A percentile compares a stretch with the other conserved stretches of the same genome.
Conservation (phyloP, 805 yeast genomes). For the Wickerhamiella sorbophila region DNA sequence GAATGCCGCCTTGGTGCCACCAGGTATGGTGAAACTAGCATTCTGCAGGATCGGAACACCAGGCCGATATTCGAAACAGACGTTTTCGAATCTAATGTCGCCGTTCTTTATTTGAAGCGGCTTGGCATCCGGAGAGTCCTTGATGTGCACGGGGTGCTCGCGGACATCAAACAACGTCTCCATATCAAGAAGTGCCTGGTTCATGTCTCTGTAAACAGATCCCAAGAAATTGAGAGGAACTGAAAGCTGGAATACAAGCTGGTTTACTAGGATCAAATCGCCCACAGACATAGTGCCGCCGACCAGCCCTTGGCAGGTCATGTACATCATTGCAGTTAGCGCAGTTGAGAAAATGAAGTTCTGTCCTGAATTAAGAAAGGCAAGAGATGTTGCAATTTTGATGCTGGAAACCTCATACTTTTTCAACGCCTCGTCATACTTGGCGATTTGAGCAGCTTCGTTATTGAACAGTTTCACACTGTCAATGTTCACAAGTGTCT, state of each 20-base stretch:
- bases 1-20: conserved; percentile 81
- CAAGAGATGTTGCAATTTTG: conserved; percentile 64
- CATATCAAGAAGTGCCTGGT: conserved; percentile 90
- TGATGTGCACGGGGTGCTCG: conserved; percentile 51
- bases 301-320: conserved; percentile 93
- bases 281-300: conserved; percentile 77
- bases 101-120: conserved; percentile 51
- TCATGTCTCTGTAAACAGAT: conserved; percentile 85
- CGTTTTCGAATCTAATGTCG: conserved; percentile 79
- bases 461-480: conserved; percentile 91
- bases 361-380: conserved; percentile 65
- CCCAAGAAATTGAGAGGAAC: conserved; percentile 93
- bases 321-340: conserved; percentile 90
- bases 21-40: conserved; percentile 74
- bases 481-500: conserved; percentile 86
- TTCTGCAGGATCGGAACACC: conserved; percentile 73
- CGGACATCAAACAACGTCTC: conserved; percentile 83
- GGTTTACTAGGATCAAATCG: conserved; percentile 87
- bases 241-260: conserved; percentile 86
- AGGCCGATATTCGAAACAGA: conserved; percentile 81
- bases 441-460: conserved; percentile 62
- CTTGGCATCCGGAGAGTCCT: conserved; percentile 47
- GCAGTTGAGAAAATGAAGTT: conserved; percentile 72
- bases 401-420: conserved; percentile 58
- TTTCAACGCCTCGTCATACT: conserved; percentile 61